phyloP scores from a whole-genome alignment of 371 early-diverging fungal species.

The Circinella minor region DNA sequence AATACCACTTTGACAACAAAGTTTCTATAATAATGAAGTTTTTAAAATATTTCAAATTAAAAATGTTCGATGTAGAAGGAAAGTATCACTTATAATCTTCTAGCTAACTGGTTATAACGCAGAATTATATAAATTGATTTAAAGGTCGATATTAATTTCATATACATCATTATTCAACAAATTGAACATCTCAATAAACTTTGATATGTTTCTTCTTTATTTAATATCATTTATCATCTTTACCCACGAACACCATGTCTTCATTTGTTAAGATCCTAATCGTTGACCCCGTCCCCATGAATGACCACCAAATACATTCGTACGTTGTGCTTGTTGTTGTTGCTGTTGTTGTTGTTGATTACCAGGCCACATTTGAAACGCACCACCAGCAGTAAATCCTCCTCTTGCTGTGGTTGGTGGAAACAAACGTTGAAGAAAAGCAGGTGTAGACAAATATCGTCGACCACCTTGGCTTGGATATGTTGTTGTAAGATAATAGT shows the following conservation, averaged over 20 bases:
- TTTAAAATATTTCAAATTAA: too few relatives aligned
- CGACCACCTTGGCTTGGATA: constrained; percentile 67
- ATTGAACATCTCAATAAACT: too few relatives aligned
- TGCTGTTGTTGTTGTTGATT: constrained; percentile 21
- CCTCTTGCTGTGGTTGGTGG: constrained; percentile 28
- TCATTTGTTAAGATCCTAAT: constrained; percentile 15
- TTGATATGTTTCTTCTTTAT: too few relatives aligned
- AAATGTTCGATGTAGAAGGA: too few relatives aligned
- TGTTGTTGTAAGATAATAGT: constrained; percentile 54
- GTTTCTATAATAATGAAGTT: too few relatives aligned
- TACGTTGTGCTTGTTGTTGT: constrained; percentile 13
- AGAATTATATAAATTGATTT: too few relatives aligned
- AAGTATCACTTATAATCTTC: too few relatives aligned
- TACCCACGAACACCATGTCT: not conserved
- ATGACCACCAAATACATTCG: constrained; percentile 20
- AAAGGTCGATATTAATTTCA: too few relatives aligned
- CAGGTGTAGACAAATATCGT: constrained; percentile 57
- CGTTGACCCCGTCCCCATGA: constrained; percentile 27
- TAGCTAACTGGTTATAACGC: too few relatives aligned
- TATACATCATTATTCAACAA: too few relatives aligned
- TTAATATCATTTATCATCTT: too few relatives aligned
- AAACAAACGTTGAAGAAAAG: constrained; percentile 49
- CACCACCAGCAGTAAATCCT: constrained; percentile 17
- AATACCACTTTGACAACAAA: too few relatives aligned
- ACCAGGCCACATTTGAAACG: constrained; percentile 20